Evolutionary conservation across 2,329 filamentous ascomycete species (phyloP), one percentile per base, ranked within the genome.

Genomic region (Calonectria montana): DNA sequence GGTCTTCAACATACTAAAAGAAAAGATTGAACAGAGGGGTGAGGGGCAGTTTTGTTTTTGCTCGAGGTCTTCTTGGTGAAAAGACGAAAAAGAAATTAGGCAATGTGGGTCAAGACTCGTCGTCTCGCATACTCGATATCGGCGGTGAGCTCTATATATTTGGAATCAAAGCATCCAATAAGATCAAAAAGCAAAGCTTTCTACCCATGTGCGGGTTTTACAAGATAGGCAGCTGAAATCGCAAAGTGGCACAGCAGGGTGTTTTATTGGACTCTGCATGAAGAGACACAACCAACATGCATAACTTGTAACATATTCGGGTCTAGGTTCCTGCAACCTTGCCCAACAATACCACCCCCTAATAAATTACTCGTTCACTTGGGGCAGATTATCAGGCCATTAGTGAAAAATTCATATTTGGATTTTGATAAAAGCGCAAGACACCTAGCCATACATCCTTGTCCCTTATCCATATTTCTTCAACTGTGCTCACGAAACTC

Each of bases 251-350:
- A 59, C 23, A 43, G 23, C 3, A 29, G 23, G 25, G 47, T 45
- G 4, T 18, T 43, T 39, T 31, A 43, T 41, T 62, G 35, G 37
- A 21, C 35, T 12, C 4, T 15, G 5, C 15, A 39, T 63, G 47
- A 50, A 29, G 4, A 31, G 3, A 12, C 59, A 35, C 15, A 59
- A 59, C 64, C 64, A 67, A 67, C 64, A 59, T 67, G 50, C 64
- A 67, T 67, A 67, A 57, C 35, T 1, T 55, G 21, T 29, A 43
- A 55, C 35, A 2, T 23, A 18, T 23, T 15, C 27, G 13, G 6
- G 13, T 61, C 7, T 21, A 23, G 1, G 43, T 16, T 35, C 23
- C 47, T 50, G 4, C 12, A 29, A 15, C 7, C 10, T 6, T 25
- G 21, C 9, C 10, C 10, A 50, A 16, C 21, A 62, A 29, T 25